A percentile compares a stretch with the other conserved stretches of the same genome.
Conservation (phyloP, 129 eudicot genomes). For the Ambrosia trifida region DNA sequence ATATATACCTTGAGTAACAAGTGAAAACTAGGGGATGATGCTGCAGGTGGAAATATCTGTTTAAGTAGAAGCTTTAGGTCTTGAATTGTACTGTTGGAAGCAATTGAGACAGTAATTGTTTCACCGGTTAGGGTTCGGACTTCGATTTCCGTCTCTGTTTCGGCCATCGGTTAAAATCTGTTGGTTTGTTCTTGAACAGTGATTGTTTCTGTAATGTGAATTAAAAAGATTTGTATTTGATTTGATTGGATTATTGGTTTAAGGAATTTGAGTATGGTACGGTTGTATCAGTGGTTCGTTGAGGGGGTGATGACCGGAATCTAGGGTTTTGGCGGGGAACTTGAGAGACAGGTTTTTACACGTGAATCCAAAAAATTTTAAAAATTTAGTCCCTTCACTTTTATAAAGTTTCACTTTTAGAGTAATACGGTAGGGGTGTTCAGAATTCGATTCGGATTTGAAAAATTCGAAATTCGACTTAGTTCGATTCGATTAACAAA, state of each 20-base stretch:
- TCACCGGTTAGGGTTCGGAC: constrained; percentile 71
- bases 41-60: constrained; percentile 55
- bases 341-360: background rate
- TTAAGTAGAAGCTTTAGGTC: constrained; percentile 65
- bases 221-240: constrained; percentile 5
- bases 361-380: background rate
- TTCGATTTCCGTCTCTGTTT: constrained; percentile 45
- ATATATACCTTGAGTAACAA: constrained; percentile 59
- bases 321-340: constrained; percentile 43
- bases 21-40: constrained; percentile 63
- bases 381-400: constrained; percentile 7
- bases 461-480: too few species aligned
- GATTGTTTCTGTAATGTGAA: background rate
- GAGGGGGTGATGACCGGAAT: constrained; percentile 12
- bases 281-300: constrained; percentile 3
- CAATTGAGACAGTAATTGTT: constrained; percentile 46
- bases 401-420: background rate
- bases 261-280: constrained; percentile 14
- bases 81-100: constrained; percentile 48
- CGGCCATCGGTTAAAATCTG: constrained; percentile 16
- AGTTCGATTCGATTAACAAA: too few species aligned
- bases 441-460: too few species aligned
- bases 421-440: too few species aligned
- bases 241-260: constrained; percentile 2
- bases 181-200: background rate